A percentile compares a stretch with the other conserved stretches of the same genome.
Conservation (phyloP, 768 basidiomycete genomes). For the Lactarius trivialis region DNA sequence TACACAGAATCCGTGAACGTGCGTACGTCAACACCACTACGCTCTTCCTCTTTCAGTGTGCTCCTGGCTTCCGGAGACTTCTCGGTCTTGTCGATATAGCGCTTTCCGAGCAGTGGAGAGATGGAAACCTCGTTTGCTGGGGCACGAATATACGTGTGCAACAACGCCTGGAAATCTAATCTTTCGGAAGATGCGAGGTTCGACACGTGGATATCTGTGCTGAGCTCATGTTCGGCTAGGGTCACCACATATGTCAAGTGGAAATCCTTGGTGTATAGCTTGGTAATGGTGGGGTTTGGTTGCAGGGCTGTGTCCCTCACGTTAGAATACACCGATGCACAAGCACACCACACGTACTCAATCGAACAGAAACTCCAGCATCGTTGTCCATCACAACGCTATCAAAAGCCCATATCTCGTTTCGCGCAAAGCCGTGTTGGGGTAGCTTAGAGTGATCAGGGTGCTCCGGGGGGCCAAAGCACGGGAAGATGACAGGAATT, state of each 20-base stretch:
- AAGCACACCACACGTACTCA: constrained; percentile 47
- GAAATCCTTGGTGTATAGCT: constrained; percentile 60
- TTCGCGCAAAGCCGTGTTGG: constrained; percentile 93
- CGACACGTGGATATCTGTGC: constrained; percentile 72
- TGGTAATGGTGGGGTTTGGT: constrained; percentile 51
- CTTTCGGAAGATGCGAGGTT: constrained; percentile 46
- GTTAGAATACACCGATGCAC: not conserved
- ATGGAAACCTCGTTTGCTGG: constrained; percentile 55
- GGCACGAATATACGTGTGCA: constrained; percentile 84
- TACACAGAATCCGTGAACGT: constrained; percentile 72
- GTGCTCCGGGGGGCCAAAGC: constrained; percentile 81
- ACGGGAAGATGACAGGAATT: constrained; percentile 68
- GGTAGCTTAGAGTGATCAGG: constrained; percentile 60
- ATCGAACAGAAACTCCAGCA: constrained; percentile 63
- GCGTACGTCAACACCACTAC: constrained; percentile 60
- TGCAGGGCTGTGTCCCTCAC: constrained; percentile 46
- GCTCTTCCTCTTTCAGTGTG: constrained; percentile 48
- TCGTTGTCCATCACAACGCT: constrained; percentile 59
- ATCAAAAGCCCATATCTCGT: constrained; percentile 63
- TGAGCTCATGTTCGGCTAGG: constrained; percentile 63
- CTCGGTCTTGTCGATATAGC: constrained; percentile 81
- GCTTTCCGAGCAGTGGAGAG: constrained; percentile 53
- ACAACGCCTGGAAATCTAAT: constrained; percentile 85
- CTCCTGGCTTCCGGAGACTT: constrained; percentile 42
- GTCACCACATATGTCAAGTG: constrained; percentile 76